Base-by-base conservation (phyloP, 441 rosid genomes). In the Populus trichocarpa region DNA sequence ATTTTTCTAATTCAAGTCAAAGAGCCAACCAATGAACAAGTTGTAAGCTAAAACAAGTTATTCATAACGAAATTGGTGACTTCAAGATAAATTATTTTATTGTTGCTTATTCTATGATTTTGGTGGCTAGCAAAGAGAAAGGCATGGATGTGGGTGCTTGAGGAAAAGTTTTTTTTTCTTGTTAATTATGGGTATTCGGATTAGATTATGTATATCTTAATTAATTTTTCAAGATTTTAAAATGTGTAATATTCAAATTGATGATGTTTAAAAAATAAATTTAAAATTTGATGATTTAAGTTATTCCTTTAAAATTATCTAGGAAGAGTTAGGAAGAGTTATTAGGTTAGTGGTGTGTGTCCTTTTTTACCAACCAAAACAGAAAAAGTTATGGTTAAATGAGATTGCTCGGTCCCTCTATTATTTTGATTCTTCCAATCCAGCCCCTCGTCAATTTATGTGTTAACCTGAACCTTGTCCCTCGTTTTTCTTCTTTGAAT, bases 201-300 rank as follows among this genome's bases (percentile, higher is more conserved):
- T 38, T 38, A 38, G 0, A 8, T 38, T 38, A 38, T 38, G 0
- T 38, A 2, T 9, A 38, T 9, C 2, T 38, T 2, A 2, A 38
- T 2, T 38, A 38, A 38, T 38, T 38, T 38, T 36, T 1, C 2
- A 0, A 36, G 0, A 1, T 36, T 0, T 2, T 36, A 11, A 36
- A 0, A 36, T 36, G 8, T 36, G 0, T 0, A 1, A 38, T 1
- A 36, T 8, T 28, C 3, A 28, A 28, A 28, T 2, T 28, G 2
- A 4, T 28, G 30, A 28, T 28, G 3, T 30, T 30, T 38, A 1
- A 8, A 8, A 38, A 30, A 30, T 30, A 30, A 30, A 30, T 30
- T n/a, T n/a, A n/a, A n/a, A n/a, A n/a, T n/a, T n/a, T n/a, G n/a
- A n/a, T n/a, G n/a, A n/a, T n/a, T n/a, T n/a, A n/a, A n/a, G n/a